These are phyloP conservation scores for Kwoniella europaea DNA, from an alignment of 768 basidiomycete genomes.

Conservation along the genomic window DNA sequence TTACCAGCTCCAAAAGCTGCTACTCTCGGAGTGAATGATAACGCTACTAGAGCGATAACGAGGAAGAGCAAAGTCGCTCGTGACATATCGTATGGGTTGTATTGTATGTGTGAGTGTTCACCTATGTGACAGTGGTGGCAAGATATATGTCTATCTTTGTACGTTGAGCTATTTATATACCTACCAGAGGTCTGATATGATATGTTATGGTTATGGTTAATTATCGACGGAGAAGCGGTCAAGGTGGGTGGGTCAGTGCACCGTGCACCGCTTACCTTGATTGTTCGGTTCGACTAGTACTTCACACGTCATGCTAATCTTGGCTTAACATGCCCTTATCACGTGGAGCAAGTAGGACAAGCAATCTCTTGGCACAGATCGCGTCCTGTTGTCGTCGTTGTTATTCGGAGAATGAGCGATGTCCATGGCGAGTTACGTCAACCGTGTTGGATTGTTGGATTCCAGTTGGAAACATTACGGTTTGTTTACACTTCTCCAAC, in stretches of 20 bases:
- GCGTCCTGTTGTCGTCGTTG: not conserved
- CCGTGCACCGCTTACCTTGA: not conserved
- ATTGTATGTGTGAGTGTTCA: not conserved
- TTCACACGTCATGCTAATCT: constrained; percentile 4
- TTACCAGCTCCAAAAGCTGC: constrained; percentile 55
- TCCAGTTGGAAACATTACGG: not conserved
- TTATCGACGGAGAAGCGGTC: not conserved
- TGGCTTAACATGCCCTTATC: not conserved
- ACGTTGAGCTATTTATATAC: not conserved
- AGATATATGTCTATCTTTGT: not conserved
- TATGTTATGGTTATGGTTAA: not conserved
- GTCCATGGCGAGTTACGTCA: constrained; percentile 12
- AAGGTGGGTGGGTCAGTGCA: not conserved
- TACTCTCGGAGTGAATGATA: constrained; percentile 48
- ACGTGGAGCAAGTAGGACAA: not conserved
- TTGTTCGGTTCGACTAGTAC: not conserved
- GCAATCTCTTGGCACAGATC: constrained; percentile 8
- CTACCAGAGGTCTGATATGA: not conserved
- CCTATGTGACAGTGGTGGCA: constrained; percentile 5
- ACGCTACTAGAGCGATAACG: constrained; percentile 40
- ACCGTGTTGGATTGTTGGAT: not conserved
- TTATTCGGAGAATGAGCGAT: not conserved
- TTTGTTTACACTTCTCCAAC: not conserved
- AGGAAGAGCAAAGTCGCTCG: constrained; percentile 32
- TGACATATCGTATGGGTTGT: constrained; percentile 28